A percentile compares a stretch with the other conserved stretches of the same genome.
These are phyloP conservation scores for Boletus tomentosulus DNA, from an alignment of 768 basidiomycete species.

Conservation along the genomic window DNA sequence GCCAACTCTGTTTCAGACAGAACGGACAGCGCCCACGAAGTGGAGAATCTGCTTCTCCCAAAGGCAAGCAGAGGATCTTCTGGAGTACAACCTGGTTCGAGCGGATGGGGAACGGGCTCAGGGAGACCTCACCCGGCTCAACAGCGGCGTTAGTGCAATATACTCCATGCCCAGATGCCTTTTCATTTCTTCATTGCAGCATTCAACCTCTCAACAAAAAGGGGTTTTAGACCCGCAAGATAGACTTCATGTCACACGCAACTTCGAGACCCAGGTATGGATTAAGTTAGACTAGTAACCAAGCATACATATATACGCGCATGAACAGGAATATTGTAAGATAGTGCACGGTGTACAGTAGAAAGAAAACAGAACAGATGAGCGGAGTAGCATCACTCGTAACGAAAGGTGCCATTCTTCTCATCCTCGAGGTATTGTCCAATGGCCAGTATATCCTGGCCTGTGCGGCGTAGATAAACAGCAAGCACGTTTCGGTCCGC, in stretches of 20 bases:
- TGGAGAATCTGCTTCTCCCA: conserved; percentile 58
- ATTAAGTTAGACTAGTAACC: conserved; percentile 18
- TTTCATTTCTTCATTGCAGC: conserved; percentile 27
- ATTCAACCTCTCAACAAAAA: conserved; percentile 41
- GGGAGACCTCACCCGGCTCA: conserved; percentile 21
- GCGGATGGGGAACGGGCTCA: conserved; percentile 36
- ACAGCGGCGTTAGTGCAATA: conserved; percentile 24
- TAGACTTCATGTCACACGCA: conserved; percentile 5
- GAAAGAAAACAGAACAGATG: not conserved
- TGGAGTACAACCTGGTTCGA: conserved; percentile 21
- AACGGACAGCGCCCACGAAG: conserved; percentile 67
- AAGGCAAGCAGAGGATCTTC: conserved; percentile 17
- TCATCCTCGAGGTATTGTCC: conserved; percentile 84
- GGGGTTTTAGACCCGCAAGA: conserved; percentile 46
- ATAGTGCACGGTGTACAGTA: conserved; percentile 13
- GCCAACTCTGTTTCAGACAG: conserved; percentile 49
- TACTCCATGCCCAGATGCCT: not conserved
- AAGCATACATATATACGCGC: conserved; percentile 21
- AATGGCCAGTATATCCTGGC: conserved; percentile 81
- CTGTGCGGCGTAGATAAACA: conserved; percentile 67
- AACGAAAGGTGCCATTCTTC: conserved; percentile 61
- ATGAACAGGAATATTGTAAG: conserved; percentile 7
- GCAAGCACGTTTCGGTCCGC: conserved; percentile 65
- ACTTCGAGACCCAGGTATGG: not conserved
- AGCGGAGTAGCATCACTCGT: conserved; percentile 22